Conservation (phyloP, 73 alveolate genomes). For the Tetrahymena thermophila region DNA sequence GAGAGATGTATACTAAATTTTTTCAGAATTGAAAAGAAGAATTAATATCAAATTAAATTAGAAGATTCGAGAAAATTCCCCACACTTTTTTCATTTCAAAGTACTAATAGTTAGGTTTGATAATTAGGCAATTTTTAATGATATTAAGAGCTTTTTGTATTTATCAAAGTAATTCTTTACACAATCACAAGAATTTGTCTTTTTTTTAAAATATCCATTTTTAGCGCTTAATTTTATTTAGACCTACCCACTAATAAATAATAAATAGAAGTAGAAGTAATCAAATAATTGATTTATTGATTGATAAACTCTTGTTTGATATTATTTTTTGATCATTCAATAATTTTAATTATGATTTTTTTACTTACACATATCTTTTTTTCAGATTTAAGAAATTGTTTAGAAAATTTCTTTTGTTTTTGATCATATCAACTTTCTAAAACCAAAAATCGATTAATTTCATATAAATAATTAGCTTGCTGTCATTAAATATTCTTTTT, state of each 20-base stretch:
- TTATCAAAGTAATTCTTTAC: background rate
- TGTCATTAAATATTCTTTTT: too few relatives aligned
- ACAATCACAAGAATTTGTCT: background rate
- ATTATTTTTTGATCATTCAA: background rate
- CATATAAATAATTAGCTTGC: background rate
- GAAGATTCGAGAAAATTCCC: conserved; percentile 3
- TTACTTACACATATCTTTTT: background rate
- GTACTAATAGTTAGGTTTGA: background rate
- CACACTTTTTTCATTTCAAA: background rate
- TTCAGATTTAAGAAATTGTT: background rate
- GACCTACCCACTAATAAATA: background rate
- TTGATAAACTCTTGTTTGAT: background rate
- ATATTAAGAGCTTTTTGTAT: background rate
- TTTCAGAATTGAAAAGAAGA: background rate
- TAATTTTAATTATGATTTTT: background rate
- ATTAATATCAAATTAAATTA: background rate
- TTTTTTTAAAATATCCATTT: background rate
- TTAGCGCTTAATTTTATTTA: background rate
- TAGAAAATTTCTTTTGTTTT: background rate
- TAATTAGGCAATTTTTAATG: background rate
- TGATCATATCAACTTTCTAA: background rate
- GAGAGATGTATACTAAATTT: background rate
- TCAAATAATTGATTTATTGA: background rate
- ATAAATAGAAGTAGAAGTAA: background rate
- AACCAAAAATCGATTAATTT: background rate